phyloP scores from a whole-genome alignment of 2,329 filamentous ascomycete genomes.

The Ceratocystis ficicola region DNA sequence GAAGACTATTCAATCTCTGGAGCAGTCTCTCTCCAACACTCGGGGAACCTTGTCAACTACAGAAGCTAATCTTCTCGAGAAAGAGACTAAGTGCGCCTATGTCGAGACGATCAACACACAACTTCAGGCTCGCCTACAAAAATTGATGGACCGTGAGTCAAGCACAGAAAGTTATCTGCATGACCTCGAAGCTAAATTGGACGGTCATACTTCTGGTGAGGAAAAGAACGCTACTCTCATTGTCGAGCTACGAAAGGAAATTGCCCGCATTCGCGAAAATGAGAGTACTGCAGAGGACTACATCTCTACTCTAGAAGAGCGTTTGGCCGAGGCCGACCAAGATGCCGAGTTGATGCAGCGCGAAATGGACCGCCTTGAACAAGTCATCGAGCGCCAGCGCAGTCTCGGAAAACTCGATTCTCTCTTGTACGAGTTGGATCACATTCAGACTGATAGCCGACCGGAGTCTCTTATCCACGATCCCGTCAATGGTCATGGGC shows the following conservation, averaged over 20 bases:
- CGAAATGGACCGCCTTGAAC: slow-evolving; percentile 85
- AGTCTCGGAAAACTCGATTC: slow-evolving; percentile 92
- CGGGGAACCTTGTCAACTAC: slow-evolving; percentile 69
- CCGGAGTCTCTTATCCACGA: slow-evolving; percentile 18
- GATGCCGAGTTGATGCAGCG: slow-evolving; percentile 95
- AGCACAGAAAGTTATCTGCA: slow-evolving; percentile 89
- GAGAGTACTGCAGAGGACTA: slow-evolving; percentile 89
- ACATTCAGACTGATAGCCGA: slow-evolving; percentile 38
- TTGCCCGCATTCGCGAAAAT: slow-evolving; percentile 75
- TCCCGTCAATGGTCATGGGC: slow-evolving; percentile 23
- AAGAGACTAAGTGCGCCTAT: slow-evolving; percentile 86
- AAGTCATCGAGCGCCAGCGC: slow-evolving; percentile 87
- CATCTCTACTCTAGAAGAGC: slow-evolving; percentile 90
- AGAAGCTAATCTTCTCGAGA: slow-evolving; percentile 79
- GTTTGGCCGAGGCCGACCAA: slow-evolving; percentile 88
- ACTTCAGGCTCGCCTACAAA: slow-evolving; percentile 79
- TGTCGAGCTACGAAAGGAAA: slow-evolving; percentile 78
- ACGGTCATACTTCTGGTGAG: slow-evolving; percentile 80
- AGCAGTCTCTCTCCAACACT: slow-evolving; percentile 82
- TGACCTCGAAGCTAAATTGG: slow-evolving; percentile 79
- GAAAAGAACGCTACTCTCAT: slow-evolving; percentile 84
- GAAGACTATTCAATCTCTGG: slow-evolving; percentile 90
- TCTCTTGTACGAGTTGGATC: slow-evolving; percentile 78
- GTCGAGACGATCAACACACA: slow-evolving; percentile 85
- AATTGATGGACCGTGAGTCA: slow-evolving; percentile 78